Percentiles rank a stretch among this genome's conserved stretches.
Conservation (phyloP, 2,329 filamentous ascomycete genomes). For the Botryotinia convoluta region DNA sequence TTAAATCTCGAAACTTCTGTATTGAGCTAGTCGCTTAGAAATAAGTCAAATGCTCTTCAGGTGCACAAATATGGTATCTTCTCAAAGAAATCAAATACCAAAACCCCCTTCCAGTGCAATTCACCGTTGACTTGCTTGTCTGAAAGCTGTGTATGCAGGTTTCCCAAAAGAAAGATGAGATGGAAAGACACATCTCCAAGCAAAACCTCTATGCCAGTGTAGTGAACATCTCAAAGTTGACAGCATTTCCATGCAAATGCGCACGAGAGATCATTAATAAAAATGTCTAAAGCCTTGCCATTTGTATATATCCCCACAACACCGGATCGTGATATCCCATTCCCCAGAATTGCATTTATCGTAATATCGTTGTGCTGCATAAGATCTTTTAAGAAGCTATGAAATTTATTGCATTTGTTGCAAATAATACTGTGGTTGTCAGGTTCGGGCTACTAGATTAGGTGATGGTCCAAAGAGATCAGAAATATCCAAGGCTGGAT, state of each 20-base stretch:
- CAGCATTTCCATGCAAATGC: neutral
- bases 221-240: slow-evolving; percentile 12
- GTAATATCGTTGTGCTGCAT: slow-evolving; percentile 9
- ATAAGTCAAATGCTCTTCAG: neutral
- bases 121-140: neutral
- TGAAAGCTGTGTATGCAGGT: slow-evolving; percentile 1
- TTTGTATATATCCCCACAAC: neutral
- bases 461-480: slow-evolving; percentile 17
- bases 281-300: neutral
- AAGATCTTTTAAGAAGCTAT: neutral
- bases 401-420: slow-evolving; percentile 10
- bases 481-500: slow-evolving; percentile 15
- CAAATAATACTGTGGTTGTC: neutral
- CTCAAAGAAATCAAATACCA: slow-evolving; percentile 6
- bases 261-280: neutral
- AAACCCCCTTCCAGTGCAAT: neutral
- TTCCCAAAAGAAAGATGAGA: slow-evolving; percentile 4
- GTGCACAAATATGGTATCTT: slow-evolving; percentile 7
- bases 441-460: slow-evolving; percentile 12
- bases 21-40: slow-evolving; percentile 10
- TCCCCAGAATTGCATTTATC: slow-evolving; percentile 10
- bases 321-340: slow-evolving; percentile 11
- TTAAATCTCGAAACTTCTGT: slow-evolving; percentile 10
- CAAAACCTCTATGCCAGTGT: slow-evolving; percentile 3
- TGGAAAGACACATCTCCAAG: slow-evolving; percentile 5